Conservation (phyloP, 2,329 filamentous ascomycete species). For the Talaromyces sp. region DNA sequence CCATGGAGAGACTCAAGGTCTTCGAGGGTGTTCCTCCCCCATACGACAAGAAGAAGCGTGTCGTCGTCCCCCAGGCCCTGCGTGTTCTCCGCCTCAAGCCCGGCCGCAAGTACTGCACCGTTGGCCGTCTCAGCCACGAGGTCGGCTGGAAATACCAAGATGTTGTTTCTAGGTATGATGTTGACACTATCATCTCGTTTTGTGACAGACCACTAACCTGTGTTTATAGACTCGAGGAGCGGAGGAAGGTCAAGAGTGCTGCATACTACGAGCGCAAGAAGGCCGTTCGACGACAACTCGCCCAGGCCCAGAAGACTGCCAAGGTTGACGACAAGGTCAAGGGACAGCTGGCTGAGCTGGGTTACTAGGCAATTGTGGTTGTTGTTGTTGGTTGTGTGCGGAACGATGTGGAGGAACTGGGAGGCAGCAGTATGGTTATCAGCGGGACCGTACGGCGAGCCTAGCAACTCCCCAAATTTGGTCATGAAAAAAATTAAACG, state of each 20-base stretch:
- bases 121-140: conserved; percentile 95
- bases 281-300: conserved; percentile 82
- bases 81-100: conserved; percentile 95
- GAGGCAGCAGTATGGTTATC: conserved; percentile 36
- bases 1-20: conserved; percentile 97
- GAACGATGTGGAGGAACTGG: conserved; percentile 24
- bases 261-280: conserved; percentile 99
- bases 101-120: conserved; percentile 99
- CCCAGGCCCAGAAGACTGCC: conserved; percentile 88
- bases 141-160: conserved; percentile 99
- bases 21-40: conserved; percentile 99
- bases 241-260: conserved; percentile 97
- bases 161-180: conserved; percentile 84
- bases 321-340: conserved; percentile 80
- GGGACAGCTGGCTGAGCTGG: conserved; percentile 81
- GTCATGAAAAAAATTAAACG: conserved; percentile 30
- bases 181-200: conserved; percentile 4
- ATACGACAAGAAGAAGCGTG: conserved; percentile 99
- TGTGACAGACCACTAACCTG: background rate
- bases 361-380: conserved; percentile 65
- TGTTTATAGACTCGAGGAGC: conserved; percentile 82
- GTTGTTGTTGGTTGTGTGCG: conserved; percentile 29
- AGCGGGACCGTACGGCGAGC: conserved; percentile 37
- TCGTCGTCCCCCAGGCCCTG: conserved; percentile 97
- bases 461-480: conserved; percentile 34